These are phyloP conservation scores for Cercospora janseana DNA, from an alignment of 2,329 filamentous ascomycete genomes.

Conservation along the genomic window DNA sequence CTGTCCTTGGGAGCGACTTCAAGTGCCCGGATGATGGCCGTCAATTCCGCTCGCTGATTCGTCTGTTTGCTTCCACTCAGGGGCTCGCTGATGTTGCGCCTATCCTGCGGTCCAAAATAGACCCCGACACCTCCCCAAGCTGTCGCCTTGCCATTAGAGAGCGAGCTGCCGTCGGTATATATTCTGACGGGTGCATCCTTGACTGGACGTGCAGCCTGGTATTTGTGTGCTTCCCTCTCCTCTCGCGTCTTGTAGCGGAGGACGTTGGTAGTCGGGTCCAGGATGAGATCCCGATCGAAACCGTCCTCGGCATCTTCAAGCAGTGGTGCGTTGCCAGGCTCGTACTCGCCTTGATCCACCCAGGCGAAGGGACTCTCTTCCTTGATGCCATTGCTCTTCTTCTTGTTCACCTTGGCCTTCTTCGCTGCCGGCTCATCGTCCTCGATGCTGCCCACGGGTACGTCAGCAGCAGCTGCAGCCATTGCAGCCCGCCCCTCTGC, in stretches of 20 bases:
- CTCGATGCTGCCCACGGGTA: constrained; percentile 26
- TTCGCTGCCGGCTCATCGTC: constrained; percentile 35
- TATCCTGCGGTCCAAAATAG: constrained; percentile 59
- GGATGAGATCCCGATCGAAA: constrained; percentile 58
- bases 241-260: constrained; percentile 56
- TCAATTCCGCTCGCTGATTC: constrained; percentile 94
- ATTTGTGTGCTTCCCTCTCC: constrained; percentile 49
- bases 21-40: constrained; percentile 79
- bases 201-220: constrained; percentile 44
- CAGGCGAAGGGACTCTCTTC: constrained; percentile 24
- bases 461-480: constrained; percentile 11
- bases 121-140: constrained; percentile 63
- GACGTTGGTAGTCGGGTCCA: constrained; percentile 55
- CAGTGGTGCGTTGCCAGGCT: constrained; percentile 56
- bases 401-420: constrained; percentile 43
- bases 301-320: constrained; percentile 58
- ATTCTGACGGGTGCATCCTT: constrained; percentile 53
- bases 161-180: constrained; percentile 63
- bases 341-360: constrained; percentile 40
- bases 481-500: constrained; percentile 32
- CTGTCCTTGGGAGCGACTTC: constrained; percentile 68
- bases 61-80: constrained; percentile 75
- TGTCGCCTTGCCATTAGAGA: constrained; percentile 56
- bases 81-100: constrained; percentile 68
- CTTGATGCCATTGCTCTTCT: constrained; percentile 34